phyloP scores from a whole-genome alignment of 106 monocot genomes.

The Dactylorhiza incarnata region DNA sequence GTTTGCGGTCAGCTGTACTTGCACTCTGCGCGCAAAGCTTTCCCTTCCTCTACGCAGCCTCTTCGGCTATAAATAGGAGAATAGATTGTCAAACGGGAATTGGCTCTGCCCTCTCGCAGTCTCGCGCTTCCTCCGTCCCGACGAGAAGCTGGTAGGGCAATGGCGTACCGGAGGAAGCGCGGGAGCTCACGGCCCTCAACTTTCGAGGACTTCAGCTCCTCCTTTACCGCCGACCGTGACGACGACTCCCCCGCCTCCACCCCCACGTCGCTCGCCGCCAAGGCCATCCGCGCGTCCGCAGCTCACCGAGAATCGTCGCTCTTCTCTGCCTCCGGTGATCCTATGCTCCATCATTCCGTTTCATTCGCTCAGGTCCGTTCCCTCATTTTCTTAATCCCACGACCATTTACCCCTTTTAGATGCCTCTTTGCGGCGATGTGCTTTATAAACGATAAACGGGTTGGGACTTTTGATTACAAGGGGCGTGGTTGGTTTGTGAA shows the following conservation, averaged over 20 bases:
- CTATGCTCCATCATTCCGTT: neutral
- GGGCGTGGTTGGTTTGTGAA: neutral
- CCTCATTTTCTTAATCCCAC: neutral
- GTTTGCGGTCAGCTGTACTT: too few relatives aligned
- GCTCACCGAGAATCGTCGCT: slow-evolving; percentile 21
- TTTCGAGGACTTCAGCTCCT: slow-evolving; percentile 12
- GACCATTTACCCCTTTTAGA: neutral
- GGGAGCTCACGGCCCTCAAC: neutral
- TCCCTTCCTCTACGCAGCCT: too few relatives aligned
- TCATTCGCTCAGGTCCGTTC: neutral
- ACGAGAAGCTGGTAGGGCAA: neutral
- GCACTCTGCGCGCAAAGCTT: too few relatives aligned
- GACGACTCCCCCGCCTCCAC: neutral
- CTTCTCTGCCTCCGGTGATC: slow-evolving; percentile 8
- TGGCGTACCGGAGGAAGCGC: slow-evolving; percentile 24
- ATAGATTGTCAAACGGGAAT: neutral
- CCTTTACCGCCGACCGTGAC: neutral
- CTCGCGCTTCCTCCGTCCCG: neutral
- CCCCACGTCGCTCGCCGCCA: slow-evolving; percentile 7
- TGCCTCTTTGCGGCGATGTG: neutral
- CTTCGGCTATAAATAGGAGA: too few relatives aligned
- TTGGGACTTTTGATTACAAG: neutral
- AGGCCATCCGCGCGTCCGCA: slow-evolving; percentile 19
- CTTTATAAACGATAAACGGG: neutral
- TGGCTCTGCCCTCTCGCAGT: neutral